These are phyloP conservation scores for slime mould (Dictyostelium discoideum) DNA, from an alignment of 78 protist genomes.

Conservation along the genomic window dicty_2.7 NC_007089.4:2865001-2865500, in stretches of 20 bases:
- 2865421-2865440: conserved; percentile 73
- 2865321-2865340: conserved; percentile 22
- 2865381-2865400: conserved; percentile 48
- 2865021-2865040: conserved; percentile 34
- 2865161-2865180: conserved; percentile 55
- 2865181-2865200: neutral
- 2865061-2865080: conserved; percentile 29
- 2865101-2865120: conserved; percentile 25
- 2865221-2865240: conserved; percentile 3
- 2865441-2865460: conserved; percentile 25
- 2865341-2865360: conserved; percentile 50
- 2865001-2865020: conserved; percentile 45
- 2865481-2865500: neutral
- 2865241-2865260: neutral
- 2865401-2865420: conserved; percentile 55
- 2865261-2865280: neutral
- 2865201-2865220: conserved; percentile 37
- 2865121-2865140: conserved; percentile 51
- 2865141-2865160: conserved; percentile 32
- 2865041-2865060: conserved; percentile 14
- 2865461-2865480: neutral
- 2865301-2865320: conserved; percentile 13
- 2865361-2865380: conserved; percentile 60
- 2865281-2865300: conserved; percentile 61
- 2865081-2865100: neutral